phyloP scores from a whole-genome alignment of 1,284 basidiomycete genomes.

The Irpex sp. region DNA sequence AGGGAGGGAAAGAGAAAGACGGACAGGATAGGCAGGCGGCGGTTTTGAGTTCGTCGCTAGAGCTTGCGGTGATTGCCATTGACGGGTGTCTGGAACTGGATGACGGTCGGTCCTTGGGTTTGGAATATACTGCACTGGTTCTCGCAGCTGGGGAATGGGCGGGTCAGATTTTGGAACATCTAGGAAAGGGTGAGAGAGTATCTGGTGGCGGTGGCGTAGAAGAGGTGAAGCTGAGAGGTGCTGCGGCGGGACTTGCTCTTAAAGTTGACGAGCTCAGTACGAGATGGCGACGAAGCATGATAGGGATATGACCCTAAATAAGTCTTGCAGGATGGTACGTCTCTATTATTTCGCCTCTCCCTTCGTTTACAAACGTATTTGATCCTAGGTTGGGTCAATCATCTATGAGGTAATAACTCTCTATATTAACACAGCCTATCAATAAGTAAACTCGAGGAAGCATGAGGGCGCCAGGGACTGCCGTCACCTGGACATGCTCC shows the following conservation, averaged over 20 bases:
- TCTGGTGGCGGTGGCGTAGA: slow-evolving; percentile 65
- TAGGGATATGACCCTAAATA: slow-evolving; percentile 26
- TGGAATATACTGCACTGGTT: slow-evolving; percentile 72
- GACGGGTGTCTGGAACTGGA: slow-evolving; percentile 77
- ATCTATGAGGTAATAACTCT: too few species aligned
- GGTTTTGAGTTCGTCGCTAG: slow-evolving; percentile 71
- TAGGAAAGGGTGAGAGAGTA: slow-evolving; percentile 64
- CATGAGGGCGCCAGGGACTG: too few species aligned
- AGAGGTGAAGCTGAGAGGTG: slow-evolving; percentile 57
- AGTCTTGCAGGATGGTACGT: neutral
- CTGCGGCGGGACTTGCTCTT: slow-evolving; percentile 77
- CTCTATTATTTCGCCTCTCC: too few species aligned
- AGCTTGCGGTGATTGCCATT: slow-evolving; percentile 73
- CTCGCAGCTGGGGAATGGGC: slow-evolving; percentile 82
- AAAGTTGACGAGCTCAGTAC: slow-evolving; percentile 76
- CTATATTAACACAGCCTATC: too few species aligned
- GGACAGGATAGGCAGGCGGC: slow-evolving; percentile 47
- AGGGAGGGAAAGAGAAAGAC: neutral
- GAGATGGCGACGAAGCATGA: slow-evolving; percentile 75
- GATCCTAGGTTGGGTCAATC: too few species aligned
- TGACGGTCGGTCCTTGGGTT: slow-evolving; percentile 67
- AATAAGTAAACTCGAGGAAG: too few species aligned
- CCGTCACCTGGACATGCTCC: too few species aligned
- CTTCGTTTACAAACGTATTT: too few species aligned
- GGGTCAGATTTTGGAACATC: slow-evolving; percentile 54